Percentiles rank a stretch among this genome's conserved stretches.
phyloP scores from a whole-genome alignment of 805 yeast genomes.

The Saccharomycopsis malanga region DNA sequence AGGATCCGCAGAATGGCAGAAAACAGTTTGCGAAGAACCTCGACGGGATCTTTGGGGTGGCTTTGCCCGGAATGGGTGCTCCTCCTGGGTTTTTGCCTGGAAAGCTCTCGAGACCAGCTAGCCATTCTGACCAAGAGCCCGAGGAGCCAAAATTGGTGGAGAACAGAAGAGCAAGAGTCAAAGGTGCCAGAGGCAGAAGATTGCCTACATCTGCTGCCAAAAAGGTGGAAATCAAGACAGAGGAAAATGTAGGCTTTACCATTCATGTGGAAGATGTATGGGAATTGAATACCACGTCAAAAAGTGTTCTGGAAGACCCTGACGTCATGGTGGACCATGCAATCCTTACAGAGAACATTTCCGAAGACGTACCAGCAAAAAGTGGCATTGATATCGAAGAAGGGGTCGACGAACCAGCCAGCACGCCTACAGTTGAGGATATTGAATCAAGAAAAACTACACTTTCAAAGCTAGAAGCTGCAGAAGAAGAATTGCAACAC shows the following conservation, averaged over 20 bases:
- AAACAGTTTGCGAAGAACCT: slow-evolving; percentile 50
- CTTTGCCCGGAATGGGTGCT: slow-evolving; percentile 42
- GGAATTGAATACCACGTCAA: too few species aligned
- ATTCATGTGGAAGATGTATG: slow-evolving; percentile 16
- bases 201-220: slow-evolving; percentile 17
- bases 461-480: too few species aligned
- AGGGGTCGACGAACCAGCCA: too few species aligned
- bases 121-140: not conserved
- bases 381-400: too few species aligned
- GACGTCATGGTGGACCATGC: too few species aligned
- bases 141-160: slow-evolving; percentile 27
- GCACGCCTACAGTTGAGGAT: too few species aligned
- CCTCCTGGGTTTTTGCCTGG: slow-evolving; percentile 29
- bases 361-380: too few species aligned
- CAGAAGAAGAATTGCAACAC: too few species aligned
- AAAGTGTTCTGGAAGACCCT: too few species aligned
- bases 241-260: not conserved
- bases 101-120: slow-evolving; percentile 10
- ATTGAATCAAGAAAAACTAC: too few species aligned
- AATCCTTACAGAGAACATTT: too few species aligned
- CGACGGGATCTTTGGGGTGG: slow-evolving; percentile 46
- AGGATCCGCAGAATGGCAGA: slow-evolving; percentile 21
- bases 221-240: slow-evolving; percentile 11
- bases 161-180: slow-evolving; percentile 46
- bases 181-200: slow-evolving; percentile 33